Evolutionary conservation across 73 alveolate species (phyloP).

Genomic region (Uronychia binucleata): DNA sequence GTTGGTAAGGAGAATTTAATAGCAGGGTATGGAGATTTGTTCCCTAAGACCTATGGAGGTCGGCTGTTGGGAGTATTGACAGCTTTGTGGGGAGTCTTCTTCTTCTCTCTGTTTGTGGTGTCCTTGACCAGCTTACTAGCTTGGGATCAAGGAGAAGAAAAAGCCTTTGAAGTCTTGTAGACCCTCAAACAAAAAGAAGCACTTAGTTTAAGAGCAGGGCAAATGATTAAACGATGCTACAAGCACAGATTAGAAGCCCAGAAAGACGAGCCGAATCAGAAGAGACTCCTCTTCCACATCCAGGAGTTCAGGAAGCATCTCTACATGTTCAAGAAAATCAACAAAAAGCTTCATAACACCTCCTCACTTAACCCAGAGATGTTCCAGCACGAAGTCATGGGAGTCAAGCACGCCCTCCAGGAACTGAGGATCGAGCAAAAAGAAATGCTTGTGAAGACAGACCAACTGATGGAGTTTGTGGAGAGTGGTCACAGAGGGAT

Average conservation of each 20-base stretch:
- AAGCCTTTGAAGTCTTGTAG: conserved; percentile 31
- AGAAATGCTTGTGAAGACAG: background rate
- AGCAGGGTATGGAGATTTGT: conserved; percentile 96
- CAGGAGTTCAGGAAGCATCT: background rate
- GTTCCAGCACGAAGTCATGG: background rate
- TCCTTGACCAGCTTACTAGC: conserved; percentile 83
- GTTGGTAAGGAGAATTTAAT: too few relatives aligned
- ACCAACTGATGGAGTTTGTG: background rate
- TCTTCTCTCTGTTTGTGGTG: conserved; percentile 87
- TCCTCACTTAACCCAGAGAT: background rate
- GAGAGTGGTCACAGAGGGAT: background rate
- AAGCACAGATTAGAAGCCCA: conserved; percentile 11
- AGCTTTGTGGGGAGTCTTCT: conserved; percentile 94
- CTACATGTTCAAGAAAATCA: background rate
- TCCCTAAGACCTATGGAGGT: conserved; percentile 92
- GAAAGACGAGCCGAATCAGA: background rate
- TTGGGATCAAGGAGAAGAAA: conserved; percentile 65
- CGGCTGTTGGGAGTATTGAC: conserved; percentile 79
- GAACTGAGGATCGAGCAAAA: background rate
- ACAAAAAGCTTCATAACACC: background rate
- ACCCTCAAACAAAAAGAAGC: conserved; percentile 44
- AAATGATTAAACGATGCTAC: conserved; percentile 25
- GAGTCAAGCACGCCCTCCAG: background rate
- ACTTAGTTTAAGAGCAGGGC: conserved; percentile 39
- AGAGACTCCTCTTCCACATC: background rate